Percentiles rank a stretch among this genome's conserved stretches.
Conservation (phyloP, 73 alveolate genomes). For the Paramecium sexaurelia region DNA sequence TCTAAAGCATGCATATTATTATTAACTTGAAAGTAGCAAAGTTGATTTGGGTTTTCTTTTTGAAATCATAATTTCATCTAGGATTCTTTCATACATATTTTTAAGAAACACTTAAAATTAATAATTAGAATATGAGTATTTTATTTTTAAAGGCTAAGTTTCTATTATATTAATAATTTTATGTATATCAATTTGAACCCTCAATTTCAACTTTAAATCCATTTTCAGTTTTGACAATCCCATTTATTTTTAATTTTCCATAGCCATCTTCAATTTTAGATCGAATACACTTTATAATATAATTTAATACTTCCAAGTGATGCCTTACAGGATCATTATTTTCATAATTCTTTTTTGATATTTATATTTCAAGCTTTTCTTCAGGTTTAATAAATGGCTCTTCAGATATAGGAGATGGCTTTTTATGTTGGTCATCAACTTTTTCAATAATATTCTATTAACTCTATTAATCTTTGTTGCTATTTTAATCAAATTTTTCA, state of each 20-base stretch:
- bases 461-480: too few relatives aligned
- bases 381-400: too few relatives aligned
- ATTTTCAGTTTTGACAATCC: neutral
- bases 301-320: neutral
- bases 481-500: too few relatives aligned
- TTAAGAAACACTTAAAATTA: slow-evolving; percentile 44
- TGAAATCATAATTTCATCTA: slow-evolving; percentile 83
- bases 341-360: neutral
- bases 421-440: too few relatives aligned
- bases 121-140: neutral
- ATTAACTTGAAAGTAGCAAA: slow-evolving; percentile 70
- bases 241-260: neutral
- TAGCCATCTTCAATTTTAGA: neutral
- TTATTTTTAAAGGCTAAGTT: neutral
- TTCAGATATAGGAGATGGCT: too few relatives aligned
- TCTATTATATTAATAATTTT: neutral
- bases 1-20: slow-evolving; percentile 78
- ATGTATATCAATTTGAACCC: neutral
- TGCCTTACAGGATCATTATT: neutral
- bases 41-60: slow-evolving; percentile 85
- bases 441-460: too few relatives aligned
- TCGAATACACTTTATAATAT: neutral
- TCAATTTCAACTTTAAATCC: neutral
- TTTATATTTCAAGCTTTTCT: neutral
- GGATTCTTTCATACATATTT: slow-evolving; percentile 75